Evolutionary conservation across 2,329 filamentous ascomycete genomes (phyloP).

Genomic region (Ophiocordyceps camponoti-leonardi): DNA sequence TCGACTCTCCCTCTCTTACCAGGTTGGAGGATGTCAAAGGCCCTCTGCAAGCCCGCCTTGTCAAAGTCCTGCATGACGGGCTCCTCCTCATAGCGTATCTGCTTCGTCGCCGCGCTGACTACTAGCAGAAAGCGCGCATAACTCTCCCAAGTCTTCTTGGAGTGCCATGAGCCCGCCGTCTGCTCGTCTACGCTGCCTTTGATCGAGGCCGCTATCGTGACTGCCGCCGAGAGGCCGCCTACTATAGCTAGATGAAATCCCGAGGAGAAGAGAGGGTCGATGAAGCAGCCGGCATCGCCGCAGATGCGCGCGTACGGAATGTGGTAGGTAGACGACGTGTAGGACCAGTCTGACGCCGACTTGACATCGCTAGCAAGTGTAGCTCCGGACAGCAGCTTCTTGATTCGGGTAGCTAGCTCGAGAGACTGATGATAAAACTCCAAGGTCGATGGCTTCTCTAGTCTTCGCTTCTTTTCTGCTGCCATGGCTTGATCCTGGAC

Average conservation of each 20-base stretch:
- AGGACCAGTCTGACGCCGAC: conserved; percentile 28
- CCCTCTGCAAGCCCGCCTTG: conserved; percentile 22
- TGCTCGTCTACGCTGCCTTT: conserved; percentile 20
- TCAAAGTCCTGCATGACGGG: conserved; percentile 22
- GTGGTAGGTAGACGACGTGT: conserved; percentile 24
- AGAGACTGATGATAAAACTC: conserved; percentile 19
- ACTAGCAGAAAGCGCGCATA: conserved; percentile 27
- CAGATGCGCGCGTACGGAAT: conserved; percentile 19
- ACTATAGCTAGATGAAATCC: conserved; percentile 27
- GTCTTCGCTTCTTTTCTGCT: conserved; percentile 14
- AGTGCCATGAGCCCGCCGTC: conserved; percentile 22
- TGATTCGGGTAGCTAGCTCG: conserved; percentile 13
- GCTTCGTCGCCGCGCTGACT: conserved; percentile 12
- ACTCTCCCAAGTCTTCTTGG: conserved; percentile 22
- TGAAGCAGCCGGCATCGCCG: conserved; percentile 30
- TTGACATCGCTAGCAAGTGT: conserved; percentile 18
- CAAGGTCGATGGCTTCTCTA: conserved; percentile 3
- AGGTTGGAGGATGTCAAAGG: conserved; percentile 21
- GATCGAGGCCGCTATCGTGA: conserved; percentile 21
- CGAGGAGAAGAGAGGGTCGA: conserved; percentile 30
- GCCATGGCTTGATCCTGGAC: conserved; percentile 21
- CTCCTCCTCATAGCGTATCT: conserved; percentile 20
- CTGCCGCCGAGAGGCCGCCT: conserved; percentile 25
- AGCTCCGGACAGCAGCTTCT: conserved; percentile 12
- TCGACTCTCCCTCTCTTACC: conserved; percentile 16